Evolutionary conservation across 202 grass and related monocot species (phyloP).

Genomic region (Sporobolus alterniflorus): DNA sequence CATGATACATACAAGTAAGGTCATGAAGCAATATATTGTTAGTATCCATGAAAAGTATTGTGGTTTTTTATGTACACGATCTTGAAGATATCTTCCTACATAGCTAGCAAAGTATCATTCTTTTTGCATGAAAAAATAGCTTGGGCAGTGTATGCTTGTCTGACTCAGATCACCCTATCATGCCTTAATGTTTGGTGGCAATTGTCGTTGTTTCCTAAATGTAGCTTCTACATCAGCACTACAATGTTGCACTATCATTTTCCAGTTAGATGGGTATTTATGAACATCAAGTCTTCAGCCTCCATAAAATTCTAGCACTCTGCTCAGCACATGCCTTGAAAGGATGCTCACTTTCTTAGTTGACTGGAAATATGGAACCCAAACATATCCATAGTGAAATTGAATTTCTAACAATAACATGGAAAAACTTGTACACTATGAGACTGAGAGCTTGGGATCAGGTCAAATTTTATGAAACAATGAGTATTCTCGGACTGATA

Average conservation of each 20-base stretch:
- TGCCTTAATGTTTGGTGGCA: not conserved
- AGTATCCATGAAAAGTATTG: not conserved
- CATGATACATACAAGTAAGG: not conserved
- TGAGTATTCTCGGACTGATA: not conserved
- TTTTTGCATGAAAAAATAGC: slow-evolving; percentile 1
- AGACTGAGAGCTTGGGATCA: not conserved
- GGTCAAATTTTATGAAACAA: not conserved
- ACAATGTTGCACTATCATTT: slow-evolving; percentile 14
- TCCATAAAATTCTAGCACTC: not conserved
- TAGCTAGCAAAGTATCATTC: not conserved
- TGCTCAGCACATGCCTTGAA: not conserved
- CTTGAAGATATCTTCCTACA: not conserved
- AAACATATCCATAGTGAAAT: not conserved
- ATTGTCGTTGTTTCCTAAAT: not conserved
- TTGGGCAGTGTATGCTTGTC: not conserved
- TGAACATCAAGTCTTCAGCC: not conserved
- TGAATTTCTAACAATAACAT: not conserved
- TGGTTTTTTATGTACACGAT: not conserved
- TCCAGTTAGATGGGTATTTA: not conserved
- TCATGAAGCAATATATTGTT: not conserved
- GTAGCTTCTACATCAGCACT: not conserved
- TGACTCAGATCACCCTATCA: not conserved
- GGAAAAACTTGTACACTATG: not conserved
- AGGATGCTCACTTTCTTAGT: not conserved
- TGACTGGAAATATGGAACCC: not conserved